Evolutionary conservation across 2,329 filamentous ascomycete species (phyloP), one percentile per base, ranked within the genome.

Genomic region (Phyllosticta citrichinensis): DNA sequence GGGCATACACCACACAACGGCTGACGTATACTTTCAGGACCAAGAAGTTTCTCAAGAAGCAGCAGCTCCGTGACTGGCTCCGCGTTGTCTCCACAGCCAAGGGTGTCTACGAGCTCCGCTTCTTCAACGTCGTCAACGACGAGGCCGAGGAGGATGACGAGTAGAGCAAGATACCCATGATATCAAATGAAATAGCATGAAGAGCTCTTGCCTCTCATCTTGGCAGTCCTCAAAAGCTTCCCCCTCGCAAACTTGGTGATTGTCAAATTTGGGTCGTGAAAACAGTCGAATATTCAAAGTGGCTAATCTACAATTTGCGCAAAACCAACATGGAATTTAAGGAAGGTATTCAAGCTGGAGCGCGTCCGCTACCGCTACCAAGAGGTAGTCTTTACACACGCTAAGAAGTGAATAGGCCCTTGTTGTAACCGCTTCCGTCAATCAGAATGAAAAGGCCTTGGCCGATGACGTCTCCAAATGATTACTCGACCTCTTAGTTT

Each of bases 31-130:
- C 25, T 10, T 24, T 56, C 69, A 96, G 91, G 78, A 99, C 94
- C 79, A 99, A 99, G 91, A 99, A 99, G 87, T 99, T 96, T 88
- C 88, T 99, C 81, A 99, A 99, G 91, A 99, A 99, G 90, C 91
- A 97, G 85, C 93, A 97, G 87, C 90, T 99, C 78, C 91, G 94
- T 83, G 94, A 99, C 85, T 99, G 94, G 94, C 89, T 99, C 76
- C 92, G 94, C 74, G 93, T 99, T 73, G 94, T 99, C 75, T 95
- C 91, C 71, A 97, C 93, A 77, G 91, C 89, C 79, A 93, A 93
- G 83, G 93, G 94, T 77, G 92, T 97, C 69, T 99, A 99, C 84
- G 92, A 97, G 85, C 88, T 99, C 81, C 92, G 96, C 84, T 99
- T 99, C 92, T 99, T 96, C 91, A 99, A 99, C 85, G 92, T 99